phyloP scores from a whole-genome alignment of 2,329 filamentous ascomycete genomes.

The Arachnomyces sp. region DNA sequence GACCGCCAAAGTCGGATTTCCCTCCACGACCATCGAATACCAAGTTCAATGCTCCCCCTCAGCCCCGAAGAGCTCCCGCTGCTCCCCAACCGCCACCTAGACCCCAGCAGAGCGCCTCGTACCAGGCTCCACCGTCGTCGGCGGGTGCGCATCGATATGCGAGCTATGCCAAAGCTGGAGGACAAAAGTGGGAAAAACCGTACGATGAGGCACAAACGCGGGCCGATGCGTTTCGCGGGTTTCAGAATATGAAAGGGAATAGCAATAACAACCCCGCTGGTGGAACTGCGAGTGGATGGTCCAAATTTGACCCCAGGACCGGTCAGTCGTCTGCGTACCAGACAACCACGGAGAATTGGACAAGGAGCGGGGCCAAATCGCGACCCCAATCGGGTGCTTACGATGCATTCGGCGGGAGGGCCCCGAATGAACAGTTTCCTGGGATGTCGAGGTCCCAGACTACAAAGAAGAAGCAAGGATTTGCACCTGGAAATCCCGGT shows the following conservation, averaged over 20 bases:
- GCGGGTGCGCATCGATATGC: conserved; percentile 33
- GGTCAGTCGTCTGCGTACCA: conserved; percentile 19
- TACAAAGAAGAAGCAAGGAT: conserved; percentile 47
- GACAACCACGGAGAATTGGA: conserved; percentile 5
- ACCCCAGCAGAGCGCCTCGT: conserved; percentile 3
- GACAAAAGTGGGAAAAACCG: conserved; percentile 31
- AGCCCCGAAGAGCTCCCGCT: conserved; percentile 14
- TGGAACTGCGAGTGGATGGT: conserved; percentile 23
- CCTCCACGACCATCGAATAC: conserved; percentile 11
- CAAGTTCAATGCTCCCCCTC: conserved; percentile 14
- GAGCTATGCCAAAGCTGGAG: conserved; percentile 32
- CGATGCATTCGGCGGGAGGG: conserved; percentile 15
- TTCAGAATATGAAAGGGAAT: conserved; percentile 36
- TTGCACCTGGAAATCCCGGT: conserved; percentile 50
- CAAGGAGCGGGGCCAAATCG: conserved; percentile 10
- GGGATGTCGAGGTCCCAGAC: conserved; percentile 25
- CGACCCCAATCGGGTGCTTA: conserved; percentile 14
- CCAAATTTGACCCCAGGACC: conserved; percentile 32
- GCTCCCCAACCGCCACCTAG: conserved; percentile 5
- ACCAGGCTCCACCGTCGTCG: conserved; percentile 26
- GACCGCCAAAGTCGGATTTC: conserved; percentile 13
- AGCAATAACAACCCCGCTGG: no score
- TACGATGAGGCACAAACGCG: conserved; percentile 33
- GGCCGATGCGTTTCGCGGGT: conserved; percentile 37
- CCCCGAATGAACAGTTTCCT: conserved; percentile 30